A percentile compares a stretch with the other conserved stretches of the same genome.
phyloP scores from a whole-genome alignment of 306 rosid genomes.

The Cicer pinnatifidum region DNA sequence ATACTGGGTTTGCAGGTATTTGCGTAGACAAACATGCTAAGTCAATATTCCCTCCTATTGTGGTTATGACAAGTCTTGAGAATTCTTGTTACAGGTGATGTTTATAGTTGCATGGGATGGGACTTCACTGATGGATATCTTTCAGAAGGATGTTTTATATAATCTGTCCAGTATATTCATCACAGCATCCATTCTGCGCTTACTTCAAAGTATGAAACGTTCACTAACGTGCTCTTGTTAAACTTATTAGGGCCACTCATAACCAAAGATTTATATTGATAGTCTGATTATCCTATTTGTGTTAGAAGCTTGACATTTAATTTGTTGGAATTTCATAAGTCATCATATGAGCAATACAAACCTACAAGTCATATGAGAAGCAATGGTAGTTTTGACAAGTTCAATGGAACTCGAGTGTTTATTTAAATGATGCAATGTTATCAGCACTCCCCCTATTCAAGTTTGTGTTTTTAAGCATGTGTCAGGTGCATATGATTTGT shows the following conservation, averaged over 20 bases:
- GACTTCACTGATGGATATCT: conserved; percentile 57
- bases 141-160: conserved; percentile 67
- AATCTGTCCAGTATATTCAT: conserved; percentile 83
- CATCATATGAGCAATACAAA: conserved; percentile 24
- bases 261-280: conserved; percentile 1
- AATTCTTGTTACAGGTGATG: conserved; percentile 65
- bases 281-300: conserved; percentile 19
- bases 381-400: conserved; percentile 18
- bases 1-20: conserved; percentile 86
- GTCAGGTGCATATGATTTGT: background rate
- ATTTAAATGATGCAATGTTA: conserved; percentile 33
- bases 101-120: conserved; percentile 75
- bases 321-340: conserved; percentile 28
- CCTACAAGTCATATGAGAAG: conserved; percentile 23
- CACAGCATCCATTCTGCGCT: conserved; percentile 92
- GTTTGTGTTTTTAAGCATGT: background rate
- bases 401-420: conserved; percentile 12
- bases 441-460: conserved; percentile 11
- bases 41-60: conserved; percentile 32
- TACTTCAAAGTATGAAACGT: conserved; percentile 76
- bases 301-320: conserved; percentile 38
- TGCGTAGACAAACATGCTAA: conserved; percentile 39
- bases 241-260: conserved; percentile 20
- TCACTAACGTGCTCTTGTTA: conserved; percentile 38
- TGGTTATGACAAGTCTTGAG: conserved; percentile 45